Percentiles rank a stretch among this genome's conserved stretches.
Evolutionary conservation across 176 grass and related monocot genomes (phyloP).

Genomic region (Calamus simplicifolius): DNA sequence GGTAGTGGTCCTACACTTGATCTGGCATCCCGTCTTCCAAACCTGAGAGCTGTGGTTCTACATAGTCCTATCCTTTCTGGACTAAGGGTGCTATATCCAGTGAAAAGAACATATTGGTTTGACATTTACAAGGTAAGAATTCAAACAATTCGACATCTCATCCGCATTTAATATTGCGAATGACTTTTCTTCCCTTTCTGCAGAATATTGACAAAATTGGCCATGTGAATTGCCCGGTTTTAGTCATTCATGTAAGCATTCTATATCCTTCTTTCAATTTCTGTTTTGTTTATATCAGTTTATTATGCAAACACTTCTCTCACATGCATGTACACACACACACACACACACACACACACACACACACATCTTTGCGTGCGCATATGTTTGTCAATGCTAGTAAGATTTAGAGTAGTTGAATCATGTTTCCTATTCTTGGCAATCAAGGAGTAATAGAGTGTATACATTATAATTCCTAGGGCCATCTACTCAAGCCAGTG

Average conservation of each 20-base stretch:
- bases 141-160: not conserved
- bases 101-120: constrained; percentile 15
- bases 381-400: too few species aligned
- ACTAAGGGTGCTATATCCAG: constrained; percentile 16
- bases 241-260: constrained; percentile 15
- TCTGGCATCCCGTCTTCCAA: constrained; percentile 4
- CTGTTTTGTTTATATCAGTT: too few species aligned
- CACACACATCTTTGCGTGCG: too few species aligned
- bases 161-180: not conserved
- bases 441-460: too few species aligned
- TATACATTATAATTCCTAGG: too few species aligned
- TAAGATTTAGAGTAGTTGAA: too few species aligned
- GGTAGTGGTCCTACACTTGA: constrained; percentile 22
- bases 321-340: too few species aligned
- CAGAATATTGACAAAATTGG: constrained; percentile 25
- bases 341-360: too few species aligned
- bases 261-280: not conserved
- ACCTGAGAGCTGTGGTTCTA: constrained; percentile 17
- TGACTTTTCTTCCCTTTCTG: not conserved
- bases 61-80: constrained; percentile 21
- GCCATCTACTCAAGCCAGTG: too few species aligned
- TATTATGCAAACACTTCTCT: too few species aligned
- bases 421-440: too few species aligned
- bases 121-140: constrained; percentile 20
- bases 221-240: constrained; percentile 6